Evolutionary conservation across 2,329 filamentous ascomycete genomes (phyloP), one percentile per base, ranked within the genome.

Genomic region (Ophiocordyceps camponoti-floridani): DNA sequence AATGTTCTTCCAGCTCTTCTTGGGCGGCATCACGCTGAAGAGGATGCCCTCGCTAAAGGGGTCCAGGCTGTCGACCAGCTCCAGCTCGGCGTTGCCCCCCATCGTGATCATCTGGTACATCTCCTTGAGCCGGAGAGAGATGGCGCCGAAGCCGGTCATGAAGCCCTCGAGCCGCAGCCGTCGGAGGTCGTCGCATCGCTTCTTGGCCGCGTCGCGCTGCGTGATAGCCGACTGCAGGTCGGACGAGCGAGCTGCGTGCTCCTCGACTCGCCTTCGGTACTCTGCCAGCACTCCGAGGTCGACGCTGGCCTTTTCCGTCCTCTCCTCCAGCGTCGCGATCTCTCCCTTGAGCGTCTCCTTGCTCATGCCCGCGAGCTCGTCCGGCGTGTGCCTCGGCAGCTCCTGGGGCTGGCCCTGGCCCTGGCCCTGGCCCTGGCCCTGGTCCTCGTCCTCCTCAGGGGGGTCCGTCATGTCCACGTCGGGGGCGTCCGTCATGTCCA

Each of bases 51-150:
- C 91, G 7, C 84, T 87, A 69, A 98, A 98, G 0, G 91, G 91
- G 60, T 98, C 93, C 3, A 98, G 69, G 16, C 82, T 89, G 66
- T 98, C 91, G 38, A 98, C 91, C 23, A 98, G 78, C 62, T 98
- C 93, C 12, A 98, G 75, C 65, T 98, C 91, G 0, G 91, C 91
- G 55, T 98, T 98, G 46, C 91, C 91, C 49, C 91, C 91, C 87
- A 98, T 96, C 19, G 91, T 98, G 60, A 98, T 98, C 88, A 98
- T 95, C 61, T 98, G 91, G 66, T 98, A 98, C 91, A 98, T 98
- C 58, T 98, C 91, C 68, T 98, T 98, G 41, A 98, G 72, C 1
- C 89, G 83, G 23, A 95, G 71, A 1, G 89, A 96, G 62, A 98
- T 98, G 49, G 78, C 82, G 56, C 82, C 82, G 67, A 98, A 96